Conservation (phyloP, 1,139 yeast species). For the Scheffersomyces quercinus region DNA sequence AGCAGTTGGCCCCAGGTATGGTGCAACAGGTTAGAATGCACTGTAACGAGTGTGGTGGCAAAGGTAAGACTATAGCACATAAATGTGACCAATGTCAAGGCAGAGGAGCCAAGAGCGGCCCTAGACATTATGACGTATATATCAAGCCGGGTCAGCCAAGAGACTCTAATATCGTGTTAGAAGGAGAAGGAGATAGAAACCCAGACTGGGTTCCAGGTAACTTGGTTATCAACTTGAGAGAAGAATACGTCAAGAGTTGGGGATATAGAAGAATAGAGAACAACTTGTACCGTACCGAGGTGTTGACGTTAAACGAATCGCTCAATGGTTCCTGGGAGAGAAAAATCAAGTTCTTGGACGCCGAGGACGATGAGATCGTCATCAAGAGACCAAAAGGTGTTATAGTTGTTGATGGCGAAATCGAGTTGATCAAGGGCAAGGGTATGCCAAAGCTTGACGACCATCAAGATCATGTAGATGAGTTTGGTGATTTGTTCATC, state of each 20-base stretch:
- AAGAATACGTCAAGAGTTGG: conserved; percentile 56
- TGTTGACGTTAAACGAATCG: conserved; percentile 71
- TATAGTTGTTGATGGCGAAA: conserved; percentile 62
- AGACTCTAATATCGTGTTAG: conserved; percentile 55
- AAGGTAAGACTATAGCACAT: conserved; percentile 64
- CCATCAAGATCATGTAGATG: conserved; percentile 40
- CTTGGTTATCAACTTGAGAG: conserved; percentile 58
- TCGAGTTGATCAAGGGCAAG: conserved; percentile 66
- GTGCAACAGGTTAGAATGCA: conserved; percentile 77
- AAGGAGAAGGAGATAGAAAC: conserved; percentile 80
- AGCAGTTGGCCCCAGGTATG: conserved; percentile 90
- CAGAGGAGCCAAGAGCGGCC: conserved; percentile 55
- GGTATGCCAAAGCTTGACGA: conserved; percentile 76
- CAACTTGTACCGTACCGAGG: conserved; percentile 80
- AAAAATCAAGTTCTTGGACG: conserved; percentile 63
- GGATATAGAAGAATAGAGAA: conserved; percentile 84
- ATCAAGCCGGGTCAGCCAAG: conserved; percentile 72
- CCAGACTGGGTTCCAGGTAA: conserved; percentile 88
- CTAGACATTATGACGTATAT: conserved; percentile 60
- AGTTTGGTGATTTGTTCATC: conserved; percentile 73
- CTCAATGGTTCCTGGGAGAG: conserved; percentile 78
- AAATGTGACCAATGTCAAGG: conserved; percentile 76
- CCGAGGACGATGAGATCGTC: conserved; percentile 46
- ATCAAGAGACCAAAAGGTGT: conserved; percentile 53
- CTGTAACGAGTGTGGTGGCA: conserved; percentile 81